Percentiles rank a stretch among this genome's conserved stretches.
phyloP scores from a whole-genome alignment of 768 basidiomycete genomes.

The Polyporus arcularius region DNA sequence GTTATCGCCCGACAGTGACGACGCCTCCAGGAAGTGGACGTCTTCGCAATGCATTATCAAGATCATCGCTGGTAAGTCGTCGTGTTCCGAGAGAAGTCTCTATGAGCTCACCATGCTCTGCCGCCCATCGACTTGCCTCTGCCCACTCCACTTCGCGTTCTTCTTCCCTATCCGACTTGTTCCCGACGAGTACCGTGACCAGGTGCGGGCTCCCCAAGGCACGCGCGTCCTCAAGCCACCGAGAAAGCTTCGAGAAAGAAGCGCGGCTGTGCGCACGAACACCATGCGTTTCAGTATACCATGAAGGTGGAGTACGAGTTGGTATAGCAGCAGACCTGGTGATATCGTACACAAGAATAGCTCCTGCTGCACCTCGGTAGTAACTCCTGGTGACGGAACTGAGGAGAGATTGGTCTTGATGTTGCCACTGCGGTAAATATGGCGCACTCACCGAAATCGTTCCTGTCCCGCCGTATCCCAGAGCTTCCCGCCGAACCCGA shows the following conservation, averaged over 20 bases:
- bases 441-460: conserved; percentile 69
- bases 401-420: conserved; percentile 6
- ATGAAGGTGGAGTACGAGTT: conserved; percentile 1
- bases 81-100: background rate
- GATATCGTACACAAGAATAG: conserved; percentile 92
- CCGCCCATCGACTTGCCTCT: conserved; percentile 94
- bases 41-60: conserved; percentile 45
- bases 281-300: conserved; percentile 8
- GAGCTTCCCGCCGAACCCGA: conserved; percentile 47
- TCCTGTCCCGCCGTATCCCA: conserved; percentile 99
- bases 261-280: conserved; percentile 58
- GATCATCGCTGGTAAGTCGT: background rate
- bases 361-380: conserved; percentile 92
- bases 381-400: conserved; percentile 94
- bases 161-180: conserved; percentile 93
- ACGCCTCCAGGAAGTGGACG: conserved; percentile 91
- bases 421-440: conserved; percentile 17
- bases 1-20: conserved; percentile 90
- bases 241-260: conserved; percentile 79
- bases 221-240: conserved; percentile 93
- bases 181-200: conserved; percentile 89
- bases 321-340: conserved; percentile 60
- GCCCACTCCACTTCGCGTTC: conserved; percentile 94
- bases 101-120: conserved; percentile 75
- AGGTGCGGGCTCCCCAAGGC: conserved; percentile 91